phyloP scores from a whole-genome alignment of 768 basidiomycete species.

The Phaeolepiota aurea region DNA sequence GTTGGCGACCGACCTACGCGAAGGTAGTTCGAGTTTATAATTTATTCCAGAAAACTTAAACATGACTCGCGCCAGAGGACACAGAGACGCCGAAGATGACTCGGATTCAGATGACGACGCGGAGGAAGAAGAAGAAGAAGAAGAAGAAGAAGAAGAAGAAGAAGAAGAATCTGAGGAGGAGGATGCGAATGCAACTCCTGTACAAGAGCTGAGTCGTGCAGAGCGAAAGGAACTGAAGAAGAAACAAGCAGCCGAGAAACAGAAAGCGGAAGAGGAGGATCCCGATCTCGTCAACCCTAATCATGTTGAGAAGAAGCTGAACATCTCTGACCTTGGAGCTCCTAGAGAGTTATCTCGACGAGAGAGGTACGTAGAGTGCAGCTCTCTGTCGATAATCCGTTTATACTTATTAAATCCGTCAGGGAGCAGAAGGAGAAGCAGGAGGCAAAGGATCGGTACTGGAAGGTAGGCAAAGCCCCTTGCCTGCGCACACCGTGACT shows the following conservation, averaged over 20 bases:
- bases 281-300: constrained; percentile 75
- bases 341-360: constrained; percentile 55
- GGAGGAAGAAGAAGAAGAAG: constrained; percentile 32
- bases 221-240: constrained; percentile 81
- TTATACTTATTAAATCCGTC: no score
- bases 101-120: constrained; percentile 33
- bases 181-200: constrained; percentile 24
- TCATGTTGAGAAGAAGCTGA: constrained; percentile 64
- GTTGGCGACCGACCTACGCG: constrained; percentile 28
- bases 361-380: constrained; percentile 63
- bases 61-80: no score
- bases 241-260: constrained; percentile 52
- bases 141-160: constrained; percentile 33
- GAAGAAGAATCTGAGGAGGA: constrained; percentile 40
- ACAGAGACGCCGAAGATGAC: constrained; percentile 28
- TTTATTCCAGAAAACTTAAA: no score
- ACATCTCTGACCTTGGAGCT: constrained; percentile 63
- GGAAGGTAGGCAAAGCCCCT: constrained; percentile 58
- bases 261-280: constrained; percentile 45
- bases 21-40: no score
- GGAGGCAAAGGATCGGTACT: constrained; percentile 80
- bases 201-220: constrained; percentile 52
- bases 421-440: constrained; percentile 92
- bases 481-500: no score
- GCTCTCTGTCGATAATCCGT: no score